Percentiles rank a stretch among this genome's conserved stretches.
phyloP scores from a whole-genome alignment of 1,284 basidiomycete genomes.

The Microstroma glucosiphilum region DNA sequence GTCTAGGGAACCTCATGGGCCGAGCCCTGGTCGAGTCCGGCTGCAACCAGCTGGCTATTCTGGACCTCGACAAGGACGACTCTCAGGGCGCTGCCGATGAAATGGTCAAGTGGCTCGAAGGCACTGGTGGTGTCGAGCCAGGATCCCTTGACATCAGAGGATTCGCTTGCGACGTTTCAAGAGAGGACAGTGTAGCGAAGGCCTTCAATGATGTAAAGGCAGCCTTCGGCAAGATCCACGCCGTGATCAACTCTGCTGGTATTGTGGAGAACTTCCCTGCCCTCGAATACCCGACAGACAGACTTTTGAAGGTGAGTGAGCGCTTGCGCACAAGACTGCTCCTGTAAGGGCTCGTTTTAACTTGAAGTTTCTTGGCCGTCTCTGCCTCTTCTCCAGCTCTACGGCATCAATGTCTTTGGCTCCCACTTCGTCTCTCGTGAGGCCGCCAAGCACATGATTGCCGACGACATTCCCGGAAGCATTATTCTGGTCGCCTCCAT shows the following conservation, averaged over 20 bases:
- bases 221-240: slow-evolving; percentile 74
- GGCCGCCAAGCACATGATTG: slow-evolving; percentile 63
- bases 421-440: slow-evolving; percentile 78
- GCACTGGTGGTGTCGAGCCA: slow-evolving; percentile 58
- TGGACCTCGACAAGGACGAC: slow-evolving; percentile 74
- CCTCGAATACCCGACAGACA: slow-evolving; percentile 63
- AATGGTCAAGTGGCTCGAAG: slow-evolving; percentile 58
- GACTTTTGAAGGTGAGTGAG: slow-evolving; percentile 43
- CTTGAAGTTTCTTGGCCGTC: no score
- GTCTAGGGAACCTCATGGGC: slow-evolving; percentile 52
- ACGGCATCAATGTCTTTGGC: slow-evolving; percentile 90
- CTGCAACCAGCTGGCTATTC: slow-evolving; percentile 71
- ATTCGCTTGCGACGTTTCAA: slow-evolving; percentile 78
- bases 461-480: slow-evolving; percentile 61
- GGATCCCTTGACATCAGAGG: slow-evolving; percentile 69
- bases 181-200: slow-evolving; percentile 56
- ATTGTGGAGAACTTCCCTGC: slow-evolving; percentile 88
- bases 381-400: slow-evolving; percentile 54
- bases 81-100: slow-evolving; percentile 68
- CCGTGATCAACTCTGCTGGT: slow-evolving; percentile 56
- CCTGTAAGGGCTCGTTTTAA: no score
- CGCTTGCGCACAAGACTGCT: not conserved
- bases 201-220: slow-evolving; percentile 39
- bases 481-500: slow-evolving; percentile 85
- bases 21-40: slow-evolving; percentile 83